phyloP scores from a whole-genome alignment of 225 moss, liverwort and hornwort genomes.

The Anthoceros angustus region DNA sequence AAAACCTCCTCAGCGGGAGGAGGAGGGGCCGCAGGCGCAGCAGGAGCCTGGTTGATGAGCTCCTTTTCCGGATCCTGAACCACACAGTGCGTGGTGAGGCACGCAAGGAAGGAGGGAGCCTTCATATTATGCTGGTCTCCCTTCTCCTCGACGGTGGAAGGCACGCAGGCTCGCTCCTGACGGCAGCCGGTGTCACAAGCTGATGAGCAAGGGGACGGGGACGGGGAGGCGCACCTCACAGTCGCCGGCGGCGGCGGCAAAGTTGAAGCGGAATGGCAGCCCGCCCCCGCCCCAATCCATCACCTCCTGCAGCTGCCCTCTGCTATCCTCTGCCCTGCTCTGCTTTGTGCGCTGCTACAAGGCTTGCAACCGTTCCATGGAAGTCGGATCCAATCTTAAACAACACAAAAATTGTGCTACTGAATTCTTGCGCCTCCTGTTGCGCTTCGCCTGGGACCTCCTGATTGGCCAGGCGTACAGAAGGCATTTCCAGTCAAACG shows the following conservation, averaged over 20 bases:
- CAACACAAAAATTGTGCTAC: no score
- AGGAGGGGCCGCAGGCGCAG: conserved; percentile 32
- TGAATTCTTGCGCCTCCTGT: no score
- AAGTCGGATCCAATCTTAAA: no score
- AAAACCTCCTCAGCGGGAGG: conserved; percentile 60
- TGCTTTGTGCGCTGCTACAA: neutral
- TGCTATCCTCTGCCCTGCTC: neutral
- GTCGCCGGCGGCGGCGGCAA: conserved; percentile 3
- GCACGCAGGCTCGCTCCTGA: conserved; percentile 2
- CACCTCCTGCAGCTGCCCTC: neutral
- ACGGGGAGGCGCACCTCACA: conserved; percentile 3
- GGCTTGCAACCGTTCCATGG: no score
- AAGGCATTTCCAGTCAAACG: no score
- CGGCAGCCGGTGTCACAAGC: neutral
- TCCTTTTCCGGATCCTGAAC: conserved; percentile 69
- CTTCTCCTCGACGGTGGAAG: neutral
- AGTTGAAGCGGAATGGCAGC: conserved; percentile 17
- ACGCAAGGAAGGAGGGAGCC: conserved; percentile 56
- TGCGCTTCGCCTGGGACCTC: no score
- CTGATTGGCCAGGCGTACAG: no score
- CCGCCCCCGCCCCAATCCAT: neutral
- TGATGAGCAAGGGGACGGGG: neutral
- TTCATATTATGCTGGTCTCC: conserved; percentile 21
- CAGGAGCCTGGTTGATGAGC: conserved; percentile 25
- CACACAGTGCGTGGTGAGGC: conserved; percentile 80